Conservation (phyloP, 441 rosid genomes). For the Erodium texanum region DNA sequence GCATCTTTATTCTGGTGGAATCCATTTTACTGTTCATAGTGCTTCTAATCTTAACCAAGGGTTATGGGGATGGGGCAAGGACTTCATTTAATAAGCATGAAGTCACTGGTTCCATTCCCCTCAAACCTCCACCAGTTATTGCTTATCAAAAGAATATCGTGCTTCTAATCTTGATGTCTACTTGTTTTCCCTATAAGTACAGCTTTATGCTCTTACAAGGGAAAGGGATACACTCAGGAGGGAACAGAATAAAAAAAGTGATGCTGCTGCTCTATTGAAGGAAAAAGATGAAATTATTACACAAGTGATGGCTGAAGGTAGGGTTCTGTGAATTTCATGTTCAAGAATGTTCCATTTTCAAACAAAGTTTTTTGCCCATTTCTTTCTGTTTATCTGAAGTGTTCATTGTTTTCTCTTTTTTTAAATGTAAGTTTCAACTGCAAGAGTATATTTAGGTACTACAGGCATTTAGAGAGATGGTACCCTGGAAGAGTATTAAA, state of each 20-base stretch:
- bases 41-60: background rate
- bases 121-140: background rate
- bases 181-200: slow-evolving; percentile 11
- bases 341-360: background rate
- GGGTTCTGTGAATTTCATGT: slow-evolving; percentile 20
- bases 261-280: slow-evolving; percentile 92
- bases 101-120: background rate
- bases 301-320: slow-evolving; percentile 99
- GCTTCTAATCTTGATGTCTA: slow-evolving; percentile 8
- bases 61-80: background rate
- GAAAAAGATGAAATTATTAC: slow-evolving; percentile 98
- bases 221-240: slow-evolving; percentile 98
- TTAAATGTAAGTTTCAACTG: background rate
- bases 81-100: background rate
- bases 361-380: background rate
- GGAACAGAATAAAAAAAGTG: slow-evolving; percentile 90
- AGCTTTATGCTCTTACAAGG: slow-evolving; percentile 94
- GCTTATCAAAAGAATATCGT: background rate
- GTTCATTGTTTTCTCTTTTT: background rate
- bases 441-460: background rate
- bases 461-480: background rate
- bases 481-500: background rate
- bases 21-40: slow-evolving; percentile 1
- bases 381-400: background rate
- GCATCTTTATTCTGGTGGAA: background rate